Percentiles rank a stretch among this genome's conserved stretches.
Conservation (phyloP, 1,139 yeast species). For the Yamadazyma atlantica region DNA sequence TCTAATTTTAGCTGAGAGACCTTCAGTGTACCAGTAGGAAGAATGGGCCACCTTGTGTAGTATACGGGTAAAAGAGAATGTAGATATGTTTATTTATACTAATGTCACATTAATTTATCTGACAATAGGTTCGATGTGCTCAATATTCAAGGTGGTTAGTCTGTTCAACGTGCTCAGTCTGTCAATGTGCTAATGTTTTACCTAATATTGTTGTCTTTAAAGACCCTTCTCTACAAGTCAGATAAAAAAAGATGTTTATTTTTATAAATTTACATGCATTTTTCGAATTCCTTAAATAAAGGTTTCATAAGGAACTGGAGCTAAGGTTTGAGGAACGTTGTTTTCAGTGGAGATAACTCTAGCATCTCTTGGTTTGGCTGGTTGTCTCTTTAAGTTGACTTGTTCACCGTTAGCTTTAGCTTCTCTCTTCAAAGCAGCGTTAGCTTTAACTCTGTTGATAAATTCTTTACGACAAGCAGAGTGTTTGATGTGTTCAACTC, state of each 20-base stretch:
- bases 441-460: constrained; percentile 95
- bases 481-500: constrained; percentile 99
- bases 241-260: constrained; percentile 2
- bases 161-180: too few relatives aligned
- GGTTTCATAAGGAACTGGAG: constrained; percentile 99
- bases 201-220: too few relatives aligned
- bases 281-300: constrained; percentile 62
- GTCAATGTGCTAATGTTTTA: too few relatives aligned
- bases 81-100: too few relatives aligned
- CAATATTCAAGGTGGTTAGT: too few relatives aligned
- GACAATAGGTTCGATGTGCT: too few relatives aligned
- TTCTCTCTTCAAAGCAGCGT: constrained; percentile 90
- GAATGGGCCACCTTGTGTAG: too few relatives aligned
- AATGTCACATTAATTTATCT: too few relatives aligned
- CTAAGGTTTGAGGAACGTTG: constrained; percentile 93
- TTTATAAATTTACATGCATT: constrained; percentile 15
- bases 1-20: too few relatives aligned
- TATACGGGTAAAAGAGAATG: too few relatives aligned
- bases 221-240: too few relatives aligned
- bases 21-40: too few relatives aligned
- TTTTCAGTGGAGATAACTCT: constrained; percentile 76
- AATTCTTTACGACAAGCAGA: constrained; percentile 99
- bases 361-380: constrained; percentile 95
- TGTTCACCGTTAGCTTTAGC: constrained; percentile 94
- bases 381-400: constrained; percentile 95